These are phyloP conservation scores for Plenodomus biglobosus DNA, from an alignment of 2,329 filamentous ascomycete genomes.

Conservation along the genomic window DNA sequence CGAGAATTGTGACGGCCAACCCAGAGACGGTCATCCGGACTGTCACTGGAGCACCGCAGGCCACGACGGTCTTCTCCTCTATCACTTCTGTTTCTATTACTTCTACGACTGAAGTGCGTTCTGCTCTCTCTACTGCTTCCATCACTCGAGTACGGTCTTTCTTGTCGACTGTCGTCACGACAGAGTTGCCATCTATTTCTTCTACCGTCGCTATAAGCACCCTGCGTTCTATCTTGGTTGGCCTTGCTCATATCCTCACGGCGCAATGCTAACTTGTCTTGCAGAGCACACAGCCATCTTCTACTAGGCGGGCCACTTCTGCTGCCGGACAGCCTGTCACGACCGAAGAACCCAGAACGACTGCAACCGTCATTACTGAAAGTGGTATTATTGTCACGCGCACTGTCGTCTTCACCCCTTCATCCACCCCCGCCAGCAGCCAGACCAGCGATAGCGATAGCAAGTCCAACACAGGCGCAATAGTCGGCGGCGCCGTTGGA, in stretches of 20 bases:
- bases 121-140: conserved; percentile 19
- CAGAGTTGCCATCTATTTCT: not conserved
- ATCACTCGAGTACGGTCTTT: not conserved
- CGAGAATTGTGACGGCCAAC: conserved; percentile 20
- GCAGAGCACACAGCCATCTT: conserved; percentile 13
- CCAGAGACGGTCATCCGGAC: conserved; percentile 32
- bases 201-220: not conserved
- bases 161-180: not conserved
- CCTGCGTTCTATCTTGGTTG: not conserved
- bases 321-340: conserved; percentile 6
- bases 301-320: conserved; percentile 18
- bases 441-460: conserved; percentile 7
- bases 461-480: conserved; percentile 44
- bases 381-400: conserved; percentile 49
- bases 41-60: conserved; percentile 24
- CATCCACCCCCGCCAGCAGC: conserved; percentile 15
- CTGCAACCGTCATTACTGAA: conserved; percentile 46
- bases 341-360: conserved; percentile 19
- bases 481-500: conserved; percentile 52
- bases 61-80: conserved; percentile 16
- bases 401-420: conserved; percentile 46
- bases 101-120: conserved; percentile 1
- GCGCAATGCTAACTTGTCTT: conserved; percentile 10
- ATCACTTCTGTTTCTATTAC: conserved; percentile 8
- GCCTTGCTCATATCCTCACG: conserved; percentile 10